These are phyloP conservation scores for Pleurotus ostreatus DNA, from an alignment of 768 basidiomycete genomes.

Conservation along the genomic window DNA sequence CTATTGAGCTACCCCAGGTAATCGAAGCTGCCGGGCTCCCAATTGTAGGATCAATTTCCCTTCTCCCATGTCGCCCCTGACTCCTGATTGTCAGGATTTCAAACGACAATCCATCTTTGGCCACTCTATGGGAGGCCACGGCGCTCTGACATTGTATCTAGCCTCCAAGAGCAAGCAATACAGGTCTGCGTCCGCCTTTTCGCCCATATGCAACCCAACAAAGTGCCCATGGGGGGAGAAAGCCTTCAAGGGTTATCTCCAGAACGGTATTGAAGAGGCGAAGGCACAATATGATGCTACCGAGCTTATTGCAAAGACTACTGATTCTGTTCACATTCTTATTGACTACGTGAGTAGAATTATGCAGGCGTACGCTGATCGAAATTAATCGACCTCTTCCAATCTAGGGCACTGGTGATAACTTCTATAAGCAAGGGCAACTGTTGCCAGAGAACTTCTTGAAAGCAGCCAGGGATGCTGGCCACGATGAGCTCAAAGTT, in stretches of 20 bases:
- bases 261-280: constrained; percentile 74
- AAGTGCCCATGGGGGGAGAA: constrained; percentile 90
- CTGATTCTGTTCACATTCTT: constrained; percentile 70
- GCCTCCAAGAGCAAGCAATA: constrained; percentile 67
- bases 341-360: constrained; percentile 71
- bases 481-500: constrained; percentile 72
- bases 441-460: constrained; percentile 88
- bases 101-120: constrained; percentile 86
- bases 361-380: neutral
- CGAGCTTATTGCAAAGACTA: constrained; percentile 62
- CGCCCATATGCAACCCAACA: constrained; percentile 82
- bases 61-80: neutral
- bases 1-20: constrained; percentile 78
- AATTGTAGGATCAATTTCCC: constrained; percentile 47
- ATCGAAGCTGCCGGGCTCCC: constrained; percentile 72
- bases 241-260: constrained; percentile 84
- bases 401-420: constrained; percentile 69
- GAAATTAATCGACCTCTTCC: neutral
- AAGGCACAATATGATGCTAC: constrained; percentile 77
- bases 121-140: constrained; percentile 98
- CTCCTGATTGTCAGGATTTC: constrained; percentile 54
- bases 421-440: constrained; percentile 83
- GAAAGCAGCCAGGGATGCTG: constrained; percentile 68
- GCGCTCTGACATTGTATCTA: constrained; percentile 86
- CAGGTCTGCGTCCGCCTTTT: constrained; percentile 85